Percentiles rank a stretch among this genome's conserved stretches.
phyloP scores from a whole-genome alignment of 306 rosid genomes.

The Spatholobus suberectus region DNA sequence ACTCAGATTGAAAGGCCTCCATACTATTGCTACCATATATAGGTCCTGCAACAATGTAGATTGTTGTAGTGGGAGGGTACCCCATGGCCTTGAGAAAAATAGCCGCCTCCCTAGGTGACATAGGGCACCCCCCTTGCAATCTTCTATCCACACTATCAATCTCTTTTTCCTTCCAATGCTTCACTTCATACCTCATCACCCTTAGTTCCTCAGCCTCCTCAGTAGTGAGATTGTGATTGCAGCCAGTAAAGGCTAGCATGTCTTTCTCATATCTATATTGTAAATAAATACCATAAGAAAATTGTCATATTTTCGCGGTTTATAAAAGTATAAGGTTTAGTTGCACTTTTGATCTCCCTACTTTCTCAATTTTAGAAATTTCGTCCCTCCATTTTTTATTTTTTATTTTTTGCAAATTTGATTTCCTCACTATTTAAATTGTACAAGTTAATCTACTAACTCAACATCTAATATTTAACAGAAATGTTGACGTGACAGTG shows the following conservation, averaged over 20 bases:
- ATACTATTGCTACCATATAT: conserved; percentile 84
- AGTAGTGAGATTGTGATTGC: conserved; percentile 86
- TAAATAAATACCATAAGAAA: conserved; percentile 4
- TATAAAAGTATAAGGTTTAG: no score
- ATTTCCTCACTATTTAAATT: no score
- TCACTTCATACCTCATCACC: conserved; percentile 84
- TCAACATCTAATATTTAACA: no score
- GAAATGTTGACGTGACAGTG: no score
- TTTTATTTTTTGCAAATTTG: no score
- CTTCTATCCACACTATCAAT: conserved; percentile 77
- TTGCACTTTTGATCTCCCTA: no score
- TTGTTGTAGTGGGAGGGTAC: conserved; percentile 90
- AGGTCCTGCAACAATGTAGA: conserved; percentile 97
- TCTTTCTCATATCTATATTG: conserved; percentile 91
- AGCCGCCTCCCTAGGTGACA: conserved; percentile 97
- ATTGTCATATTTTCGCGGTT: background rate
- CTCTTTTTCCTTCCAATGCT: conserved; percentile 99
- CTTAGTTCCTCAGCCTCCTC: conserved; percentile 78
- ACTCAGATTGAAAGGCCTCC: conserved; percentile 67
- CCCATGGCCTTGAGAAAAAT: conserved; percentile 96
- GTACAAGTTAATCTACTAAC: no score
- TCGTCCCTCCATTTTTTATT: no score
- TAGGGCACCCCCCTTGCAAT: conserved; percentile 92
- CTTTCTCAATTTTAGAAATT: no score
- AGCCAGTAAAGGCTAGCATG: conserved; percentile 98